phyloP scores from a whole-genome alignment of 2,329 filamentous ascomycete species.

The Dothideomycetes sp. region DNA sequence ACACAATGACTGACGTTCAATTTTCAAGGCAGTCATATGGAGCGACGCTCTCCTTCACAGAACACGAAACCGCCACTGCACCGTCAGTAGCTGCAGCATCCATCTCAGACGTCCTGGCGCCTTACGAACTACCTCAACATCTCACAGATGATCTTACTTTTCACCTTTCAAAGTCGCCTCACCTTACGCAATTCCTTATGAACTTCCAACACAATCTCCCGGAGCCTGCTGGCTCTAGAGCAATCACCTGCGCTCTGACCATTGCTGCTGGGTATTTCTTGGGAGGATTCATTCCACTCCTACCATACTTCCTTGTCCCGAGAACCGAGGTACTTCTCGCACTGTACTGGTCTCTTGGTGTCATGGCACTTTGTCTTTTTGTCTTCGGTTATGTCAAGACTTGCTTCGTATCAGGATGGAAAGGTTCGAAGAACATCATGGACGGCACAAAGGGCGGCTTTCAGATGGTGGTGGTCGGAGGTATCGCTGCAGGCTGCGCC shows the following conservation, averaged over 20 bases:
- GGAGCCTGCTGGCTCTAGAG: constrained; percentile 29
- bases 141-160: constrained; percentile 12
- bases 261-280: constrained; percentile 60
- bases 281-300: constrained; percentile 56
- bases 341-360: constrained; percentile 24
- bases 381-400: constrained; percentile 57
- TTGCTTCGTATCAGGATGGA: constrained; percentile 6
- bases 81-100: constrained; percentile 2
- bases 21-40: constrained; percentile 14
- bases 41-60: constrained; percentile 10
- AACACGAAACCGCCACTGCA: constrained; percentile 4
- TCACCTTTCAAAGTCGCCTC: constrained; percentile 11
- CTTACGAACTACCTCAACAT: constrained; percentile 7
- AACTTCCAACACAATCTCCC: constrained; percentile 36
- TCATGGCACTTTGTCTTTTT: constrained; percentile 51
- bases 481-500: constrained; percentile 55
- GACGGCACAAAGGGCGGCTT: constrained; percentile 48
- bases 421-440: constrained; percentile 15
- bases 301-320: constrained; percentile 53
- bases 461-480: constrained; percentile 55
- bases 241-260: constrained; percentile 47
- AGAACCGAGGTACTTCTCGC: constrained; percentile 11
- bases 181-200: constrained; percentile 31
- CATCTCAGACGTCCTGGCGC: background rate
- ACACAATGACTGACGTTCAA: constrained; percentile 2